These are phyloP conservation scores for Cytospora chrysosperma DNA, from an alignment of 2,329 filamentous ascomycete species.

Conservation along the genomic window DNA sequence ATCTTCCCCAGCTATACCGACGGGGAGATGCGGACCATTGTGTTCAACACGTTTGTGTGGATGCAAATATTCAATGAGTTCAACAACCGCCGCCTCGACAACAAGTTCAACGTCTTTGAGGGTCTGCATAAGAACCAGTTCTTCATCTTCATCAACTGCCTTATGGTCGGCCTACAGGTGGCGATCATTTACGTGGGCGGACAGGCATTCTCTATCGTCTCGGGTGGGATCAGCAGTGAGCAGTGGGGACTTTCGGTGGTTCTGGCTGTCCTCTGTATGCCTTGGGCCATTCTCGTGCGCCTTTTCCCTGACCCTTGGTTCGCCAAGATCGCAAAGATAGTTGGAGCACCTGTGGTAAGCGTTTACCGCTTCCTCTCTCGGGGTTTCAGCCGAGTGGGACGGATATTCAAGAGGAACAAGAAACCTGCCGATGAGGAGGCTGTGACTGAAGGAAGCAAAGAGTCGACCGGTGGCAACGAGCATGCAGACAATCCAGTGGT, in stretches of 20 bases:
- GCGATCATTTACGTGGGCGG: conserved; percentile 59
- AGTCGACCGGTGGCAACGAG: not conserved
- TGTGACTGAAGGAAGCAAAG: not conserved
- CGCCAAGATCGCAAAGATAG: conserved; percentile 31
- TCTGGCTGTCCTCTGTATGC: conserved; percentile 42
- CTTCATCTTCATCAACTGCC: conserved; percentile 55
- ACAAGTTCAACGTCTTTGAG: conserved; percentile 61
- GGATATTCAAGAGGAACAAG: conserved; percentile 19
- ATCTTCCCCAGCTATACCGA: conserved; percentile 51
- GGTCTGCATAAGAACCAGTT: conserved; percentile 56
- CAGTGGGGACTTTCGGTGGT: conserved; percentile 25
- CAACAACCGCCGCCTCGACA: conserved; percentile 63
- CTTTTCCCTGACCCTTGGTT: conserved; percentile 49
- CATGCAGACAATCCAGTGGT: not conserved
- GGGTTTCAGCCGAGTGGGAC: conserved; percentile 25
- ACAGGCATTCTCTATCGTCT: conserved; percentile 35
- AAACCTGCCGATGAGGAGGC: conserved; percentile 12
- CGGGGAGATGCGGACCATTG: conserved; percentile 50
- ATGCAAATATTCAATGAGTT: conserved; percentile 72
- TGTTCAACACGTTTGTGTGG: conserved; percentile 72
- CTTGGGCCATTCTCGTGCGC: conserved; percentile 49
- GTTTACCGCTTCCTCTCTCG: conserved; percentile 29
- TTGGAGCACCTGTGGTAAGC: conserved; percentile 33
- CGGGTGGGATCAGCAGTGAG: conserved; percentile 11
- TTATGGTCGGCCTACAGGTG: conserved; percentile 59